phyloP scores from a whole-genome alignment of 805 yeast genomes.

The Metschnikowia dekortorum region DNA sequence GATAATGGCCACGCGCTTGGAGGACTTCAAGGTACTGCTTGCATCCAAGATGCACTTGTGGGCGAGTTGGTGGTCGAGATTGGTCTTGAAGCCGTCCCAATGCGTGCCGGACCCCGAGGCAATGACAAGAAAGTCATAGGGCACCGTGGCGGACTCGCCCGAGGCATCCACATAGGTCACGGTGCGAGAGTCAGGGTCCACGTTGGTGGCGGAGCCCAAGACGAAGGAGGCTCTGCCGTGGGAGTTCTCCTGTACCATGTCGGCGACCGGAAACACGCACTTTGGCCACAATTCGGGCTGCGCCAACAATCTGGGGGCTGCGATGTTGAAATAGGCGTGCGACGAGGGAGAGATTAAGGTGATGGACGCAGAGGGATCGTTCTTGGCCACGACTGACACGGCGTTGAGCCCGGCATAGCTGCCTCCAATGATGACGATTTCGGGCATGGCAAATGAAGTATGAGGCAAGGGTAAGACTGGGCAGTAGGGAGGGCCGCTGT shows the following conservation, averaged over 20 bases:
- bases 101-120: slow-evolving; percentile 30
- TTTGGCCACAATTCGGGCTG: slow-evolving; percentile 21
- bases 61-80: slow-evolving; percentile 14
- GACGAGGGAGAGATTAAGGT: slow-evolving; percentile 25
- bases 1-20: slow-evolving; percentile 30
- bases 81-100: slow-evolving; percentile 24
- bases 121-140: slow-evolving; percentile 31
- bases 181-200: slow-evolving; percentile 22
- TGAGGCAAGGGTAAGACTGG: too few relatives aligned
- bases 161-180: slow-evolving; percentile 12
- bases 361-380: slow-evolving; percentile 9
- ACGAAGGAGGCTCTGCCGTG: slow-evolving; percentile 17
- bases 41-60: slow-evolving; percentile 17
- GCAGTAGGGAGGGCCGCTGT: too few relatives aligned
- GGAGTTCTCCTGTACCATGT: slow-evolving; percentile 16
- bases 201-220: slow-evolving; percentile 22
- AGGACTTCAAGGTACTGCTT: slow-evolving; percentile 14
- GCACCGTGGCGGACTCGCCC: slow-evolving; percentile 8
- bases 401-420: slow-evolving; percentile 31
- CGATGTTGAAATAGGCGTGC: slow-evolving; percentile 22
- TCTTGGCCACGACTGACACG: slow-evolving; percentile 17
- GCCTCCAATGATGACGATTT: slow-evolving; percentile 34
- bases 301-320: slow-evolving; percentile 30
- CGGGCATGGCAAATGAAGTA: slow-evolving; percentile 5
- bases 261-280: slow-evolving; percentile 17